Conservation (phyloP, 2,329 filamentous ascomycete genomes). For the Raffaelea deltoideospora region DNA sequence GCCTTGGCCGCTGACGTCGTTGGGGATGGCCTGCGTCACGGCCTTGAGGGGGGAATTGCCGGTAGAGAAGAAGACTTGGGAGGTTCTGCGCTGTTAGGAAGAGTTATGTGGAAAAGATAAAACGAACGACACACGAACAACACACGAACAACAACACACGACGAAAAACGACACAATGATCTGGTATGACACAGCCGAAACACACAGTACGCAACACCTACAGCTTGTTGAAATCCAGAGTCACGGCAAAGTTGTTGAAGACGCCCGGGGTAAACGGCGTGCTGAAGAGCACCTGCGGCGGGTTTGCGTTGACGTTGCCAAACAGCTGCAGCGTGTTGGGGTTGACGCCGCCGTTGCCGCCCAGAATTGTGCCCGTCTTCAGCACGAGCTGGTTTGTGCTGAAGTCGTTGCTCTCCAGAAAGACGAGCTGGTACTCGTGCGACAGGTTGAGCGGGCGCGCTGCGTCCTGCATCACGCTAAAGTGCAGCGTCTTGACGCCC, state of each 20-base stretch:
- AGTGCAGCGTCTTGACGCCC: conserved; percentile 47
- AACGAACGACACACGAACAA: not conserved
- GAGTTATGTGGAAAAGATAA: not conserved
- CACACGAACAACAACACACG: not conserved
- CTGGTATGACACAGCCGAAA: not conserved
- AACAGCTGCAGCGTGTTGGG: conserved; percentile 29
- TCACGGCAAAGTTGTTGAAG: conserved; percentile 49
- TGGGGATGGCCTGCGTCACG: conserved; percentile 28
- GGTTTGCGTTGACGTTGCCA: conserved; percentile 29
- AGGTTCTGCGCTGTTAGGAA: conserved; percentile 24
- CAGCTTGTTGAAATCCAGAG: conserved; percentile 40
- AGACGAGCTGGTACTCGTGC: conserved; percentile 45
- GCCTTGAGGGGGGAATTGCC: conserved; percentile 26
- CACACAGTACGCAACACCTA: conserved; percentile 23
- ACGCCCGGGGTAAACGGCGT: conserved; percentile 31
- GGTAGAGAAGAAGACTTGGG: conserved; percentile 41
- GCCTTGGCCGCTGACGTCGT: conserved; percentile 40
- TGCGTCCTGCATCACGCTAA: conserved; percentile 38
- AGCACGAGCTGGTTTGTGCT: conserved; percentile 37
- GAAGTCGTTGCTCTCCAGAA: conserved; percentile 30
- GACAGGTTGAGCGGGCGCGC: conserved; percentile 38
- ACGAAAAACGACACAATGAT: not conserved
- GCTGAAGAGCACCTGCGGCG: conserved; percentile 32
- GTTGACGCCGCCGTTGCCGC: conserved; percentile 16
- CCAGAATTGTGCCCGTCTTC: conserved; percentile 38